Evolutionary conservation across 495 filamentous ascomycete genomes (phyloP).

Genomic region (Podospora pseudopauciseta): DNA sequence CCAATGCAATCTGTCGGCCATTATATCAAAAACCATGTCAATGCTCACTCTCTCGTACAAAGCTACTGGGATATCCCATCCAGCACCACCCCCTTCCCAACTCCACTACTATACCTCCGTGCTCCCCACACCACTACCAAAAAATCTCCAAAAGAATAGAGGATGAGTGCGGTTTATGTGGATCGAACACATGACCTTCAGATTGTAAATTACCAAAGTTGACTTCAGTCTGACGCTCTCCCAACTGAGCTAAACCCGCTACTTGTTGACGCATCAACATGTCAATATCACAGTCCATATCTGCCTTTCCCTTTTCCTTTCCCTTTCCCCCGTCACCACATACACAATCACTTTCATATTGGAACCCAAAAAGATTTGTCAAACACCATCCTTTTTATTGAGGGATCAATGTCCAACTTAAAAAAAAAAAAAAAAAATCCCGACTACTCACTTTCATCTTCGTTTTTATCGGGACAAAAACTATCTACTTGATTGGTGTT

Average conservation of each 20-base stretch:
- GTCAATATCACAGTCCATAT: not conserved
- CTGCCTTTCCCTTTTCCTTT: no score
- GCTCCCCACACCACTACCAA: not conserved
- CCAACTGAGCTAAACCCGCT: conserved; percentile 7
- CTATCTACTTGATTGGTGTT: not conserved
- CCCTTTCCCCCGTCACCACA: not conserved
- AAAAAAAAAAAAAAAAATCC: not conserved
- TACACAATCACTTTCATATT: not conserved
- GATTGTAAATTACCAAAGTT: not conserved
- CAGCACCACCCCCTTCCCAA: no score
- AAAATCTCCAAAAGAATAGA: not conserved
- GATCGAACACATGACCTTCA: conserved; percentile 7
- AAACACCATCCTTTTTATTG: not conserved
- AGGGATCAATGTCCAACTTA: not conserved
- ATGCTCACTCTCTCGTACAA: not conserved
- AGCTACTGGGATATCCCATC: no score
- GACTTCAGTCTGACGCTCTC: conserved; percentile 7
- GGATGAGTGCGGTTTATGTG: conserved; percentile 2
- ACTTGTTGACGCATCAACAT: not conserved
- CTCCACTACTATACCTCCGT: no score
- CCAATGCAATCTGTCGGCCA: not conserved
- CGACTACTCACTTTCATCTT: not conserved
- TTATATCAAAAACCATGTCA: not conserved
- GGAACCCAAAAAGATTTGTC: not conserved
- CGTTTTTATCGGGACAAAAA: not conserved